A percentile compares a stretch with the other conserved stretches of the same genome.
phyloP scores from a whole-genome alignment of 768 basidiomycete species.

The Nevesoporus exiguus region DNA sequence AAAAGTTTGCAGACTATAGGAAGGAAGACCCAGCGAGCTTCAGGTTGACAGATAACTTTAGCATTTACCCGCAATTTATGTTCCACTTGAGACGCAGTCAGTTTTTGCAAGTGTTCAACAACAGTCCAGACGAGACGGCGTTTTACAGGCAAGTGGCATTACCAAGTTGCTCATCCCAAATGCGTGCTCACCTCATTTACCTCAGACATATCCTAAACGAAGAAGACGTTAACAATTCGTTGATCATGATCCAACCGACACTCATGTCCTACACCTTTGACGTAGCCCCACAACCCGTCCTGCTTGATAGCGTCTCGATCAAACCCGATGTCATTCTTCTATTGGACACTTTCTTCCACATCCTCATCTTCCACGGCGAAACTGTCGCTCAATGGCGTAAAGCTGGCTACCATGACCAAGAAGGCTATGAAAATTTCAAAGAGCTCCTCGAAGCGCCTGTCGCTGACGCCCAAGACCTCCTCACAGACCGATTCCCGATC shows the following conservation, averaged over 20 bases:
- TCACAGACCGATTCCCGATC: slow-evolving; percentile 94
- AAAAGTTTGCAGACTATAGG: slow-evolving; percentile 98
- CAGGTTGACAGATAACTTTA: slow-evolving; percentile 91
- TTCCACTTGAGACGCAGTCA: slow-evolving; percentile 97
- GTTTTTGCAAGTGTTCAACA: slow-evolving; percentile 99
- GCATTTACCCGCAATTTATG: slow-evolving; percentile 99
- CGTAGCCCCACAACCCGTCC: slow-evolving; percentile 84
- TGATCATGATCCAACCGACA: slow-evolving; percentile 99
- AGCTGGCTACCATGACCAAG: slow-evolving; percentile 97
- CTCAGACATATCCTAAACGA: slow-evolving; percentile 88
- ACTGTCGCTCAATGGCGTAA: slow-evolving; percentile 97
- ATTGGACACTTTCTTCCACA: slow-evolving; percentile 99
- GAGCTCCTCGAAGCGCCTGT: slow-evolving; percentile 86
- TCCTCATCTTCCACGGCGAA: slow-evolving; percentile 99
- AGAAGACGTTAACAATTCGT: slow-evolving; percentile 97
- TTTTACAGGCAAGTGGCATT: slow-evolving; percentile 77
- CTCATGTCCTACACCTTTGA: slow-evolving; percentile 99
- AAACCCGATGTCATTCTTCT: slow-evolving; percentile 95
- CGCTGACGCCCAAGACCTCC: slow-evolving; percentile 91
- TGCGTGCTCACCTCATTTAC: slow-evolving; percentile 1
- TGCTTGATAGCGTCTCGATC: slow-evolving; percentile 96
- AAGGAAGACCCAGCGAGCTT: slow-evolving; percentile 97
- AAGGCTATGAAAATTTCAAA: slow-evolving; percentile 98
- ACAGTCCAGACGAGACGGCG: slow-evolving; percentile 98
- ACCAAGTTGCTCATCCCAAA: not conserved